Percentiles rank a stretch among this genome's conserved stretches.
These are phyloP conservation scores for Aphanomyces invadans DNA, from an alignment of 352 stramenopile species.

Conservation along the genomic window DNA sequence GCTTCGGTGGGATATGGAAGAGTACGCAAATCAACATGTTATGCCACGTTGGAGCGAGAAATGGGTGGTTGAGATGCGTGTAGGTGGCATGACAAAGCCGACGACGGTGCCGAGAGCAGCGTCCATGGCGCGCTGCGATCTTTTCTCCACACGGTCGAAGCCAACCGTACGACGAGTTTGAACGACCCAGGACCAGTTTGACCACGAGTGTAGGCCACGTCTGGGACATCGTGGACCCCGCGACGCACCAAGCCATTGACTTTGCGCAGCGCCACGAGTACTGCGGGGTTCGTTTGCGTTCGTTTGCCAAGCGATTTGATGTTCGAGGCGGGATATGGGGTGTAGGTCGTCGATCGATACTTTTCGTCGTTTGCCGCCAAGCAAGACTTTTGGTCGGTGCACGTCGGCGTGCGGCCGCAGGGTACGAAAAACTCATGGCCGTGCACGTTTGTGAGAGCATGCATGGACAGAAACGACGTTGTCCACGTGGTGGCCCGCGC, in stretches of 20 bases:
- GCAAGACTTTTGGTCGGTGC: slow-evolving; percentile 46
- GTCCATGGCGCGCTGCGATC: slow-evolving; percentile 15
- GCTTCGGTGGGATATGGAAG: slow-evolving; percentile 4
- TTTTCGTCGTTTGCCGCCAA: slow-evolving; percentile 43
- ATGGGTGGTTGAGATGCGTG: no score
- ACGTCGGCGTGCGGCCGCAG: slow-evolving; percentile 56
- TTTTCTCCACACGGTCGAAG: slow-evolving; percentile 24
- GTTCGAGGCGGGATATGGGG: no score
- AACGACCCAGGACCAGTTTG: no score
- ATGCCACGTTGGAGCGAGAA: no score
- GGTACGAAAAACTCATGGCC: slow-evolving; percentile 20
- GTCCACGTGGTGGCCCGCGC: slow-evolving; percentile 31
- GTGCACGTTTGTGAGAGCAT: slow-evolving; percentile 23
- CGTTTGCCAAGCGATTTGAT: no score
- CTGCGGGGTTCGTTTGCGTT: slow-evolving; percentile 34
- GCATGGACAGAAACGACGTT: slow-evolving; percentile 8
- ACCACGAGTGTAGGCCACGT: slow-evolving; percentile 63
- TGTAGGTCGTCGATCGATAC: slow-evolving; percentile 57
- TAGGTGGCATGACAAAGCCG: slow-evolving; percentile 12
- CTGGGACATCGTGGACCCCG: slow-evolving; percentile 46
- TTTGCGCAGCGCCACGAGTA: slow-evolving; percentile 58
- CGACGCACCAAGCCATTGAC: slow-evolving; percentile 48
- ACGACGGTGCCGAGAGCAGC: not conserved
- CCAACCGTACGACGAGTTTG: slow-evolving; percentile 65
- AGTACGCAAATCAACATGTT: no score